These are phyloP conservation scores for Plectosphaerella cucumerina DNA, from an alignment of 2,329 filamentous ascomycete species.

Conservation along the genomic window DNA sequence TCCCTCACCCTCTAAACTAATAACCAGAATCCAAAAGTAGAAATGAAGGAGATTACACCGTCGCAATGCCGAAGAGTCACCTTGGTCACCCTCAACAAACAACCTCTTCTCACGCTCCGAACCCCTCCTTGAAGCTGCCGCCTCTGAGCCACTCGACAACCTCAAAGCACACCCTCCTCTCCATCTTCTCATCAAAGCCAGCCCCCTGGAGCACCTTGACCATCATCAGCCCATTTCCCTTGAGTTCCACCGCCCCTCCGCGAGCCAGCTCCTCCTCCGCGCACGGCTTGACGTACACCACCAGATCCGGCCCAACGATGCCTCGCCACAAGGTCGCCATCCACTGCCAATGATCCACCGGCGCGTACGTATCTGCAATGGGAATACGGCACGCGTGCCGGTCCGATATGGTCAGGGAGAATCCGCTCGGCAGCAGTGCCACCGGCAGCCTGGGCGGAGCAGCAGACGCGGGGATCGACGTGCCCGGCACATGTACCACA, in stretches of 20 bases:
- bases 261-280: conserved; percentile 29
- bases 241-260: conserved; percentile 52
- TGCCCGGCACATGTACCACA: not conserved
- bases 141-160: conserved; percentile 73
- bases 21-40: too few relatives aligned
- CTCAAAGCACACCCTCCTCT: conserved; percentile 79
- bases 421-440: conserved; percentile 71
- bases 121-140: conserved; percentile 34
- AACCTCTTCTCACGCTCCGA: conserved; percentile 3
- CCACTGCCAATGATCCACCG: conserved; percentile 96
- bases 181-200: conserved; percentile 61
- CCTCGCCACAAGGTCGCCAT: conserved; percentile 91
- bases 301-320: conserved; percentile 75
- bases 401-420: conserved; percentile 76
- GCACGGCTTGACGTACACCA: conserved; percentile 57
- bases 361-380: conserved; percentile 71
- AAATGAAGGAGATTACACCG: not conserved
- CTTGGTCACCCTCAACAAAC: not conserved
- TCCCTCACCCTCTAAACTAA: not conserved
- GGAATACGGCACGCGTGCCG: conserved; percentile 68
- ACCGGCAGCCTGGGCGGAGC: conserved; percentile 50
- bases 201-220: conserved; percentile 40
- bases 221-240: conserved; percentile 49
- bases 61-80: not conserved
- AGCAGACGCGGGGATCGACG: conserved; percentile 3